Conservation (phyloP, 345 rosid species). For the Hibiscus mutabilis region DNA sequence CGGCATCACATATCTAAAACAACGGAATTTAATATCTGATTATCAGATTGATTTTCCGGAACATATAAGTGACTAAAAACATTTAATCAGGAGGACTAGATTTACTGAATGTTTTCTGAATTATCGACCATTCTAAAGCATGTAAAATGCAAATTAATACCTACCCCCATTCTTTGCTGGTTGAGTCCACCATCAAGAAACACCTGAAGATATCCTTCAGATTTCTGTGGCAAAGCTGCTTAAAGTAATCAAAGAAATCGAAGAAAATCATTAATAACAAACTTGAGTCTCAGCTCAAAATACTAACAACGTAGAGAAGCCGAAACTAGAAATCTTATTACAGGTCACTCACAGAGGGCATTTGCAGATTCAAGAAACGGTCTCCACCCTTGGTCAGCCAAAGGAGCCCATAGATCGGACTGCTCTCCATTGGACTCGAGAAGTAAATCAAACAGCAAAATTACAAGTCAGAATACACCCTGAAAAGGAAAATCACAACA, state of each 20-base stretch:
- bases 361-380: constrained; percentile 41
- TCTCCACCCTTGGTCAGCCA: constrained; percentile 82
- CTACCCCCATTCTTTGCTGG: constrained; percentile 97
- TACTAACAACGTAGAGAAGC: not conserved
- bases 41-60: not conserved
- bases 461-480: not conserved
- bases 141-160: constrained; percentile 5
- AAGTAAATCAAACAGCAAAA: constrained; percentile 12
- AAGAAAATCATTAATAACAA: not conserved
- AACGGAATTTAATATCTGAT: constrained; percentile 7
- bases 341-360: constrained; percentile 43
- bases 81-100: not conserved
- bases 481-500: not conserved
- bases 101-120: not conserved
- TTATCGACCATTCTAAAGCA: not conserved
- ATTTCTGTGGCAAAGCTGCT: constrained; percentile 59
- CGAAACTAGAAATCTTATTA: not conserved
- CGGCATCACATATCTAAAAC: constrained; percentile 82
- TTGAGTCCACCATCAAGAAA: constrained; percentile 99
- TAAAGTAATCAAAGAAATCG: constrained; percentile 9
- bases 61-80: not conserved
- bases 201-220: constrained; percentile 69
- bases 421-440: constrained; percentile 52
- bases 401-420: constrained; percentile 71
- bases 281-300: not conserved